These are phyloP conservation scores for Debaryomycetaceae sp. DNA, from an alignment of 1,139 yeast genomes.

Conservation along the genomic window DNA sequence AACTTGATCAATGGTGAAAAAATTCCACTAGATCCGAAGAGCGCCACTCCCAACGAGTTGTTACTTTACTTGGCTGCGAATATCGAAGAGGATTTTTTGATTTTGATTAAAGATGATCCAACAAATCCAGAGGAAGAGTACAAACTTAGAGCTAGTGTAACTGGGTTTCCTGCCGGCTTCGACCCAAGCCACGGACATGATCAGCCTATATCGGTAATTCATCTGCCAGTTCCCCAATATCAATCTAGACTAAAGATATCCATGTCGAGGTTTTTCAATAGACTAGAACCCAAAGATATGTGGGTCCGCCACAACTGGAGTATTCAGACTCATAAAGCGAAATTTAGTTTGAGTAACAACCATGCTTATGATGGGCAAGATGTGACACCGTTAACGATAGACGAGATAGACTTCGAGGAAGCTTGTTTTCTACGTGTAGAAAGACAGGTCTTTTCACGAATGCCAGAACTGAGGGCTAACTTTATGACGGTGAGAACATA, in stretches of 20 bases:
- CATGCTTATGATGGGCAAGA: conserved; percentile 47
- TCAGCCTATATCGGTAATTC: conserved; percentile 37
- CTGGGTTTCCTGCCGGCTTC: conserved; percentile 44
- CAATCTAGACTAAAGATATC: conserved; percentile 26
- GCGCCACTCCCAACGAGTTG: conserved; percentile 17
- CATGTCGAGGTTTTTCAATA: conserved; percentile 39
- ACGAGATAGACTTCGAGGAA: conserved; percentile 50
- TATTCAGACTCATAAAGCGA: conserved; percentile 43
- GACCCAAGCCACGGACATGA: conserved; percentile 34
- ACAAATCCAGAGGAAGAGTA: conserved; percentile 32
- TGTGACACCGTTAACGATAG: conserved; percentile 32
- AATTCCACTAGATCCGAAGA: conserved; percentile 21
- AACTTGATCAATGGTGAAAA: conserved; percentile 28
- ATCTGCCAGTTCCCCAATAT: conserved; percentile 43
- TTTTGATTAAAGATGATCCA: conserved; percentile 36
- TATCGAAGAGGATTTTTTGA: conserved; percentile 40
- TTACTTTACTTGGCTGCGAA: conserved; percentile 23
- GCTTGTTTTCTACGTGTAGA: conserved; percentile 39
- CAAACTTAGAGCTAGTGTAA: conserved; percentile 29
- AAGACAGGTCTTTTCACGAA: conserved; percentile 37
- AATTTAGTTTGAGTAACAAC: conserved; percentile 48
- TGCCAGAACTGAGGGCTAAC: conserved; percentile 37
- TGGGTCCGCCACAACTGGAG: conserved; percentile 45
- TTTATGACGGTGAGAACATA: conserved; percentile 43
- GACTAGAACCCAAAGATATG: conserved; percentile 32